Base-by-base conservation (phyloP, 2,329 filamentous ascomycete species). In the Didymella lethalis region DNA sequence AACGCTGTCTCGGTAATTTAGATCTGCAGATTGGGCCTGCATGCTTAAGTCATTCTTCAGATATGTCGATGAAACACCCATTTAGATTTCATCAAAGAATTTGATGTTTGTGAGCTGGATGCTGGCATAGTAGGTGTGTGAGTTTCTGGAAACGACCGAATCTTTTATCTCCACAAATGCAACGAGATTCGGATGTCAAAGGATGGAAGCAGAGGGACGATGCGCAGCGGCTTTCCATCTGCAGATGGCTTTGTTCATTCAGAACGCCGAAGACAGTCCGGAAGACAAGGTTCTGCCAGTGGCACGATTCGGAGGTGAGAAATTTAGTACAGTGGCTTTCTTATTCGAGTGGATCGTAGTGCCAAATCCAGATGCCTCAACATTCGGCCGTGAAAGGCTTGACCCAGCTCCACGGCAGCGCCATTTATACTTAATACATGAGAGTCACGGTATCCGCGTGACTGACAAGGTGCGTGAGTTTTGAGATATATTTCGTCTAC, bases 401-500 rank as follows among this genome's bases (percentile, higher is more conserved):
- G 2, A 74, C 81, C 0, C 75, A 75, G 26, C 83, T 93, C 68
- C 85, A 90, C 64, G 77, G 79, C 51, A 90, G 87, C 69, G 74
- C 81, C 0, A 84, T 86, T 1, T 75, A 75, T 11, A 88, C 83
- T 1, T 90, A 87, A 70, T 82, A 86, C 49, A 90, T 92, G 87
- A 87, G 86, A 3, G 67, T 78, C 23, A 53, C 2, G 56, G 75
- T 28, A 87, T 85, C 68, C 85, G 75, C 75, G 25, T 93, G 90
- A 88, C 91, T 93, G 78, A 85, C 85, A 16, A 79, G 89, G 87
- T 69, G 75, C 11, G 18, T 64, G 3, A 55, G 58, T n/a, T 64
- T 62, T 16, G 55, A 79, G 4, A 83, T 86, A 0, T 76, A 85
- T 0, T 80, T 93, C 4, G 80, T 88, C 3, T 91, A 89, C 73